Evolutionary conservation across 495 filamentous ascomycete genomes (phyloP).

Genomic region (Emericellopsis terricola): DNA sequence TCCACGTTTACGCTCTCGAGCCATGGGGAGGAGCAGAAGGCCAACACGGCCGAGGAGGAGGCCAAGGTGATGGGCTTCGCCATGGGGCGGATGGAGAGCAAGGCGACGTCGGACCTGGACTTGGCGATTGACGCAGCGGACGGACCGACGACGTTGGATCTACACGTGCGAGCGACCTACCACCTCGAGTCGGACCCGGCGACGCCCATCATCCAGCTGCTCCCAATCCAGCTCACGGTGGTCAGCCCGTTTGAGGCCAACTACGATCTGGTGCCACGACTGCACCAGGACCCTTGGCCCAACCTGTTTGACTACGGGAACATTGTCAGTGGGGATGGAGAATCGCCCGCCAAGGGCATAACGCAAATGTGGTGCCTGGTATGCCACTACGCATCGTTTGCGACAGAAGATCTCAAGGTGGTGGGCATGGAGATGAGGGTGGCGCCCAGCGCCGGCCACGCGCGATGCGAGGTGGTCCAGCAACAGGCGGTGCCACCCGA

Average conservation of each 20-base stretch:
- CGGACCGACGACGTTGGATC: slow-evolving; percentile 40
- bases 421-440: slow-evolving; percentile 41
- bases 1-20: slow-evolving; percentile 27
- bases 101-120: slow-evolving; percentile 15
- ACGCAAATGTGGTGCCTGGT: slow-evolving; percentile 64
- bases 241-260: slow-evolving; percentile 74
- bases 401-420: slow-evolving; percentile 49
- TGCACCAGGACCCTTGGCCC: slow-evolving; percentile 70
- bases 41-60: slow-evolving; percentile 11
- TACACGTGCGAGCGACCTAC: slow-evolving; percentile 60
- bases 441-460: slow-evolving; percentile 33
- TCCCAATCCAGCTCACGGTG: slow-evolving; percentile 47
- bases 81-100: slow-evolving; percentile 30
- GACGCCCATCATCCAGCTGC: slow-evolving; percentile 63
- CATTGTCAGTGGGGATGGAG: slow-evolving; percentile 11
- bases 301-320: slow-evolving; percentile 49
- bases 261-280: slow-evolving; percentile 61
- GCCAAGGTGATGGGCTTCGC: slow-evolving; percentile 14
- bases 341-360: slow-evolving; percentile 32
- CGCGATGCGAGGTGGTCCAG: slow-evolving; percentile 18
- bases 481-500: slow-evolving; percentile 9
- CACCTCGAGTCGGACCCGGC: slow-evolving; percentile 62
- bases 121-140: slow-evolving; percentile 32
- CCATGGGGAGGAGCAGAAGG: slow-evolving; percentile 13
- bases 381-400: slow-evolving; percentile 55